Conservation (phyloP, 169 alveolate species). For the Amoebophrya sp. region DNA sequence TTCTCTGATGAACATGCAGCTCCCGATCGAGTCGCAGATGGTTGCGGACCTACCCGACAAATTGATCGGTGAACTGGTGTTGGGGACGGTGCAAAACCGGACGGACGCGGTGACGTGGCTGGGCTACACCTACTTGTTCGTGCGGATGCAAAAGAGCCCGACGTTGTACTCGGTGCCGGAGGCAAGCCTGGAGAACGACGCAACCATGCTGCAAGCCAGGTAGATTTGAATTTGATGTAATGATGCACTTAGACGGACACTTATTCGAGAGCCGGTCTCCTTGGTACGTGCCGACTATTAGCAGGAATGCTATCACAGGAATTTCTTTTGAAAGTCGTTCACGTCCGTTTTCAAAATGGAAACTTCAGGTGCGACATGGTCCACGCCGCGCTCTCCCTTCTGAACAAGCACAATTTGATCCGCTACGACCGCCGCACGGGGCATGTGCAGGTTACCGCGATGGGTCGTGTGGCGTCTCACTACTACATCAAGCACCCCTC, state of each 20-base stretch:
- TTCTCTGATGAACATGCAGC: conserved; percentile 87
- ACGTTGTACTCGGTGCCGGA: conserved; percentile 67
- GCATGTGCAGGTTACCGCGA: conserved; percentile 77
- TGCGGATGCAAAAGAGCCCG: conserved; percentile 79
- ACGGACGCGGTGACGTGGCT: conserved; percentile 96
- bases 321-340: too few species aligned
- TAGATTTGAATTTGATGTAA: too few species aligned
- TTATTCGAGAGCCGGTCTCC: too few species aligned
- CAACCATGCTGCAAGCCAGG: conserved; percentile 28
- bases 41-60: conserved; percentile 80
- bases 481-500: conserved; percentile 88
- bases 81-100: conserved; percentile 72
- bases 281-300: too few species aligned
- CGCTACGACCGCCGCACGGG: conserved; percentile 80
- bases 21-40: conserved; percentile 92
- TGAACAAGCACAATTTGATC: conserved; percentile 80
- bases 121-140: conserved; percentile 88
- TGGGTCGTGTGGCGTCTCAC: conserved; percentile 96
- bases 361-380: too few species aligned
- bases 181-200: conserved; percentile 27
- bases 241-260: too few species aligned
- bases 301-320: too few species aligned
- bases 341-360: too few species aligned
- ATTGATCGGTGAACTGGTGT: conserved; percentile 92
- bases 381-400: conserved; percentile 77